These are phyloP conservation scores for Trichoderma simmonsii DNA, from an alignment of 2,329 filamentous ascomycete species.

Conservation along the genomic window DNA sequence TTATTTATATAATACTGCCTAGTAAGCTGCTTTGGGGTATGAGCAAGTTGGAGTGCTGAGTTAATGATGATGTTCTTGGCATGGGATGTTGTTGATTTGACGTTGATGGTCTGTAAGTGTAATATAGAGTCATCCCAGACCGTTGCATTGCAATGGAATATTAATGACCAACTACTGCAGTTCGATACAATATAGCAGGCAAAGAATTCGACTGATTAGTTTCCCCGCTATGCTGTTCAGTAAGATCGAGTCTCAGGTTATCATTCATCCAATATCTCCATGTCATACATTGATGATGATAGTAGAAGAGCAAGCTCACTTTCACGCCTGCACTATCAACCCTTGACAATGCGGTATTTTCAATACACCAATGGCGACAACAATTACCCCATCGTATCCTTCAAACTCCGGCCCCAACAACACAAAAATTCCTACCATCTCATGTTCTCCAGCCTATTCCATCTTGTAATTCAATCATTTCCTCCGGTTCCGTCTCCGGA, in stretches of 20 bases:
- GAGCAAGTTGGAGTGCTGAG: background rate
- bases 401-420: background rate
- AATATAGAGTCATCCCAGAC: background rate
- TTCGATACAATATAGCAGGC: background rate
- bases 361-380: background rate
- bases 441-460: background rate
- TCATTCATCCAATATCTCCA: background rate
- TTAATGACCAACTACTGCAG: background rate
- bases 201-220: too few relatives aligned
- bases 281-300: background rate
- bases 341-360: background rate
- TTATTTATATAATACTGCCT: background rate
- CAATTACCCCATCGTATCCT: background rate
- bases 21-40: background rate
- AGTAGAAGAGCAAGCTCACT: background rate
- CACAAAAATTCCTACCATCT: background rate
- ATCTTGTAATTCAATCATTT: background rate
- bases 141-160: background rate
- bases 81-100: background rate
- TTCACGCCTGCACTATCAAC: background rate
- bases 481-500: background rate
- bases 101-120: background rate
- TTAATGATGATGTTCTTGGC: background rate
- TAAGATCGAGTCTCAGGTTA: background rate
- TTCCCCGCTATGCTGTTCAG: background rate